A percentile compares a stretch with the other conserved stretches of the same genome.
Evolutionary conservation across 1,139 yeast species (phyloP).

Genomic region (Yamadazyma atmosphaerica): DNA sequence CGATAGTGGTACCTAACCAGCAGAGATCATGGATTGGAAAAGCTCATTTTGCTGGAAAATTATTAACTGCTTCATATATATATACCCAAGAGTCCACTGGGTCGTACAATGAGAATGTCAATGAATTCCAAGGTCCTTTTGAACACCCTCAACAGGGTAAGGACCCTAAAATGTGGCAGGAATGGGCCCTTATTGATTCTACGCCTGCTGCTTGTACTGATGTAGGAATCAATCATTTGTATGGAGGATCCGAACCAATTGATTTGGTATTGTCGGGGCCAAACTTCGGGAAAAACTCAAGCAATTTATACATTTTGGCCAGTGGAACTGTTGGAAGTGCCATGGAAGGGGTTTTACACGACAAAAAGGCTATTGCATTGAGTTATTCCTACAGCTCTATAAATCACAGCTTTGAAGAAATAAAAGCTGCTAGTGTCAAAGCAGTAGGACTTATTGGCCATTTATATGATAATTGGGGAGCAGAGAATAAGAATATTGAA

Average conservation of each 20-base stretch:
- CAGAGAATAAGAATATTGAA: constrained; percentile 46
- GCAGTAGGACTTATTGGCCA: constrained; percentile 63
- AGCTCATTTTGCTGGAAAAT: constrained; percentile 90
- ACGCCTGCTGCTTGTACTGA: constrained; percentile 97
- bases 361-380: constrained; percentile 72
- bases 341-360: constrained; percentile 87
- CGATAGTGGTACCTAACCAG: constrained; percentile 79
- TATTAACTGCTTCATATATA: constrained; percentile 65
- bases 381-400: constrained; percentile 73
- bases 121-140: constrained; percentile 71
- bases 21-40: constrained; percentile 95
- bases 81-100: constrained; percentile 49
- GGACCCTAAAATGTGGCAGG: constrained; percentile 45
- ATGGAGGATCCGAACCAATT: constrained; percentile 29
- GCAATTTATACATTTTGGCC: constrained; percentile 85
- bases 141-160: constrained; percentile 37
- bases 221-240: constrained; percentile 78
- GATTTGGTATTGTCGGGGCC: constrained; percentile 94
- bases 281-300: constrained; percentile 89
- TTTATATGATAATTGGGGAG: constrained; percentile 43
- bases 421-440: constrained; percentile 67
- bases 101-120: constrained; percentile 26
- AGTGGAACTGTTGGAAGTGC: constrained; percentile 99
- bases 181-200: constrained; percentile 86
- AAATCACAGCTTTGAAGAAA: constrained; percentile 51